phyloP scores from a whole-genome alignment of 2,329 filamentous ascomycete species.

The Thelonectria blattea region DNA sequence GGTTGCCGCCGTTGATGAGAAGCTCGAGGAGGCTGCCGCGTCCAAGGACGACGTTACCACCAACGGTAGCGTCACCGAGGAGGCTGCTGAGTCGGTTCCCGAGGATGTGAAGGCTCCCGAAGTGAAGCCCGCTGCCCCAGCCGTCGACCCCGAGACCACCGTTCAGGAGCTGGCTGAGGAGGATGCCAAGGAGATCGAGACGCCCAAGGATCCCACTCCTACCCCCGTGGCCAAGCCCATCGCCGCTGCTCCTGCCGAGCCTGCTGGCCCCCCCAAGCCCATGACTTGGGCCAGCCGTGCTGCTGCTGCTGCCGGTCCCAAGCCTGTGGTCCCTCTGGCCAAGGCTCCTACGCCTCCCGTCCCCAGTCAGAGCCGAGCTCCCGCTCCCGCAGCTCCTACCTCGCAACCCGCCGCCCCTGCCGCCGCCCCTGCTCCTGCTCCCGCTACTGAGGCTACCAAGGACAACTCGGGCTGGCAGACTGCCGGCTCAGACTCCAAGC shows the following conservation, averaged over 20 bases:
- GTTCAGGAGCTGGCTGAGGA: conserved; percentile 61
- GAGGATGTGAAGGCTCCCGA: conserved; percentile 49
- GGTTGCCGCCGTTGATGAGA: conserved; percentile 69
- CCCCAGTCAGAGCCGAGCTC: conserved; percentile 55
- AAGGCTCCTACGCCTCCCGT: conserved; percentile 64
- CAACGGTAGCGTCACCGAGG: conserved; percentile 39
- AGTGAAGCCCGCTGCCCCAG: conserved; percentile 43
- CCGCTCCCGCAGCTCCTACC: conserved; percentile 46
- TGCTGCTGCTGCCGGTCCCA: conserved; percentile 63
- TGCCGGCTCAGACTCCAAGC: conserved; percentile 82
- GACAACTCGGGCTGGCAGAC: conserved; percentile 78
- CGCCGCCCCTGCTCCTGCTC: conserved; percentile 43
- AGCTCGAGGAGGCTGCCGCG: conserved; percentile 68
- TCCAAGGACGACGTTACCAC: conserved; percentile 44
- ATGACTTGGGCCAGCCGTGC: conserved; percentile 78
- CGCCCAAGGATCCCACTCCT: conserved; percentile 68
- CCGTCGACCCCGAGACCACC: conserved; percentile 56
- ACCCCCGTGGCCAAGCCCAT: conserved; percentile 53
- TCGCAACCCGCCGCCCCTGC: conserved; percentile 48
- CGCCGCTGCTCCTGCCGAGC: conserved; percentile 49
- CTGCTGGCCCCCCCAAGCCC: conserved; percentile 59
- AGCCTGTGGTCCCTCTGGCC: conserved; percentile 59
- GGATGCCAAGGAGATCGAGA: conserved; percentile 63
- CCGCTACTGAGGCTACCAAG: conserved; percentile 53
- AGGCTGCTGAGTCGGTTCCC: conserved; percentile 39